These are phyloP conservation scores for Tolypocladium tropicale DNA, from an alignment of 2,329 filamentous ascomycete genomes.

Conservation along the genomic window DNA sequence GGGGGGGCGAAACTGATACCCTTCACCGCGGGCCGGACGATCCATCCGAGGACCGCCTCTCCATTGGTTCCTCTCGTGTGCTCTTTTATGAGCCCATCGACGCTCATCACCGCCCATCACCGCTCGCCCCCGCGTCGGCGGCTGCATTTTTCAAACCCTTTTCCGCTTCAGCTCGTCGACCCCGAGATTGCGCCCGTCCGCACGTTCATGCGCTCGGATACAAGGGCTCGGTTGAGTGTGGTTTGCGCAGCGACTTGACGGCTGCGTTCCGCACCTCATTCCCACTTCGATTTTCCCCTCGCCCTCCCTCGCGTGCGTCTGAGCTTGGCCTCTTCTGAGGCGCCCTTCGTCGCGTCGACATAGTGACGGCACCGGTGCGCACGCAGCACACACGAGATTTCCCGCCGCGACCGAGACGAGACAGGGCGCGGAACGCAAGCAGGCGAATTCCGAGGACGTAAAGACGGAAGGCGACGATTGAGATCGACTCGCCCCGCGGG, in stretches of 20 bases:
- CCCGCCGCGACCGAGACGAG: neutral
- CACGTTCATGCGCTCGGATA: neutral
- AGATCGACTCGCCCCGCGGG: neutral
- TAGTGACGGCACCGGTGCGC: neutral
- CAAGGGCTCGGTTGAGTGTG: neutral
- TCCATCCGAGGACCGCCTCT: constrained; percentile 5
- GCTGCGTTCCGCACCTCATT: no score
- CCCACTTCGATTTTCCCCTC: no score
- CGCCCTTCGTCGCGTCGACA: neutral
- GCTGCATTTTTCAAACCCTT: neutral
- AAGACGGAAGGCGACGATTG: neutral
- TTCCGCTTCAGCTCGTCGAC: neutral
- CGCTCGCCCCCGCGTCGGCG: neutral
- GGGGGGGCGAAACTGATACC: constrained; percentile 5
- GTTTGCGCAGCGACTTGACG: neutral
- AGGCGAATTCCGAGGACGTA: neutral
- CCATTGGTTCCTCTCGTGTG: constrained; percentile 7
- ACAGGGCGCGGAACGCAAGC: neutral
- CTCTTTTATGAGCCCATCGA: no score
- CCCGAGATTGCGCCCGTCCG: neutral
- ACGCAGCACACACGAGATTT: neutral
- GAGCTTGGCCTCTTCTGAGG: no score
- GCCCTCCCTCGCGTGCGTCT: no score
- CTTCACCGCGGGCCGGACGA: constrained; percentile 4
- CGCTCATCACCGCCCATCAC: constrained; percentile 7